Base-by-base conservation (phyloP, 208 protist species). In the Balamuthia mandrillaris region DNA sequence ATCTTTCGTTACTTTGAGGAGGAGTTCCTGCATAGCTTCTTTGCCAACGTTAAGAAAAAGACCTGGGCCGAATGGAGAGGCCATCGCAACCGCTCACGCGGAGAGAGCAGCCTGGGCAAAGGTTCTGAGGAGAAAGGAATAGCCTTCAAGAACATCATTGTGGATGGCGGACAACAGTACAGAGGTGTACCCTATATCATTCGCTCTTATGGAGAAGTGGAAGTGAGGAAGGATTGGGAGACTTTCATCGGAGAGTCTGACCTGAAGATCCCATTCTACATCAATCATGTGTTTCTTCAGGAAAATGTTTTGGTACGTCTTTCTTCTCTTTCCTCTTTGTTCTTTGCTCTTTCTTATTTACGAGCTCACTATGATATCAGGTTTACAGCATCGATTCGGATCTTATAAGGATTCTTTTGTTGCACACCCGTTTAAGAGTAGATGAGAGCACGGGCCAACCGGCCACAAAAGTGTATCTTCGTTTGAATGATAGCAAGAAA, bases 261-360 rank as follows among this genome's bases (percentile, higher is more conserved):
- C 68, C 68, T 78, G 1, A 78, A 78, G 68, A 78, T 78, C 18
- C 68, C 68, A 3, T 78, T 58, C 44, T 78, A 78, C 29, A 78
- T 78, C 45, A 27, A 58, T 29, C 58, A 78, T 18, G 68, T 78
- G 0, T 78, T 78, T 27, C 68, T 47, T 1, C 37, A 41, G 12
- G 68, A 78, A 27, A 78, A 78, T 47, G 4, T 78, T 74, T 31
- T 74, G 65, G 65, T 74, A 5, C 65, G 61, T n/a, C 60, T 18
- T 3, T 37, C 9, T 18, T 21, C 3, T 37, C 60, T 10, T 7
- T 37, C 60, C 24, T 37, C 10, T 51, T 74, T 35, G 5, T 74
- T 18, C 51, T 3, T 51, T 42, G 51, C 10, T 3, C 2, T 33
- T 18, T 31, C 29, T 74, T 47, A n/a, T 14, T 31, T 33, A 2